Conservation (phyloP, 345 rosid species). For the Alliaria petiolata region DNA sequence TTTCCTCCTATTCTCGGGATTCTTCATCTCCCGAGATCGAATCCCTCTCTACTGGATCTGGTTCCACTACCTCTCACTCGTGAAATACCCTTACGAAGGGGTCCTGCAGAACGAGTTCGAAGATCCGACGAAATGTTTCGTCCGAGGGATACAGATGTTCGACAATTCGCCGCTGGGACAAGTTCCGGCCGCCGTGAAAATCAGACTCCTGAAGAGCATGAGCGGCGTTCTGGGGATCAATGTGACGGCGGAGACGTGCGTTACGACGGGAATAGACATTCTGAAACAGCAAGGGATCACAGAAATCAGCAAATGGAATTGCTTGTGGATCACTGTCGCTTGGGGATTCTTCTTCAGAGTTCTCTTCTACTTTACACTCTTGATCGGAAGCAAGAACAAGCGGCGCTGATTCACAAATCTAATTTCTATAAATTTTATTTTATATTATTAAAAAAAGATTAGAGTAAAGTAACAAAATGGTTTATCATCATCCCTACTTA, state of each 20-base stretch:
- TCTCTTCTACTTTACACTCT: conserved; percentile 67
- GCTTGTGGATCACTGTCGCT: conserved; percentile 79
- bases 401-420: conserved; percentile 41
- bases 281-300: conserved; percentile 64
- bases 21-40: conserved; percentile 74
- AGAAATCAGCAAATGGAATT: conserved; percentile 67
- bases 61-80: conserved; percentile 89
- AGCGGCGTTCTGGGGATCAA: conserved; percentile 55
- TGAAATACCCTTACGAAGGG: conserved; percentile 76
- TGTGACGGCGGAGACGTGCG: conserved; percentile 64
- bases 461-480: not conserved
- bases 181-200: conserved; percentile 45
- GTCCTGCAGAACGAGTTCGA: conserved; percentile 64
- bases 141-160: conserved; percentile 72
- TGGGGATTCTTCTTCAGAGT: conserved; percentile 86
- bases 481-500: not conserved
- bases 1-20: conserved; percentile 86
- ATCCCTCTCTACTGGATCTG: conserved; percentile 80
- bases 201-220: conserved; percentile 49
- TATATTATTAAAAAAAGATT: not conserved
- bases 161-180: conserved; percentile 67
- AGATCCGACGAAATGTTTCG: conserved; percentile 58
- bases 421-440: not conserved
- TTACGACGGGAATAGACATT: conserved; percentile 62
- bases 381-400: conserved; percentile 89